Base-by-base conservation (phyloP, 2,329 filamentous ascomycete species). In the Zarea fungicola region DNA sequence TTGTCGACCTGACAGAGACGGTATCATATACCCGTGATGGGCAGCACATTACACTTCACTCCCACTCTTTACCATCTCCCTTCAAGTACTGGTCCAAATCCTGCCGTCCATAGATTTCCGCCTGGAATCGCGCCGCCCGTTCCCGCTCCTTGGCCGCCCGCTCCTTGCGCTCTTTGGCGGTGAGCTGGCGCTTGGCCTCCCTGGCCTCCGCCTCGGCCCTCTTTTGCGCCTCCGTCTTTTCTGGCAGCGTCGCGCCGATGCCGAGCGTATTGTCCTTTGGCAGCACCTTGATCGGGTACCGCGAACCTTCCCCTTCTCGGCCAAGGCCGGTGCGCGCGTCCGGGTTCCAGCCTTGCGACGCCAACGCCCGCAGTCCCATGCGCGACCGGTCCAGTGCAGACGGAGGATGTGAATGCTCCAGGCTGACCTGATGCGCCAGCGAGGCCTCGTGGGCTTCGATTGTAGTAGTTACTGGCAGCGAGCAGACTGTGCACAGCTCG, bases 231-330 rank as follows among this genome's bases (percentile, higher is more conserved):
- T 65, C 59, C 37, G 68, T 52, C 19, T 69, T 60, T 52, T 70
- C 70, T 9, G 72, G 67, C 8, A 72, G 58, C 23, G 63, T 55
- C 4, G 77, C 73, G 0, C 90, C 89, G 22, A 96, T 65, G 0
- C 91, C 92, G 7, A 86, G 70, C 4, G 78, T 89, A 61, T 92
- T 81, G 36, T 83, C 77, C 67, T 96, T 96, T 48, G 77, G 71
- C 51, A 75, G 77, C 1, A 80, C 71, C 62, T 89, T 89, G 54
- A 96, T 74, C 1, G 91, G 91, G 55, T 83, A 84, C 34, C 84
- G 74, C 52, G 89, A 84, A 3, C 91, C 91, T 55, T 86, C 80
- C 1, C 45, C 45, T 2, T 71, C 68, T 9, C 77, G 77, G 0
- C 91, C 91, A 0, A 96, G 73, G 0, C 91, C 91, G 14, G 70